Conservation (phyloP, 768 basidiomycete species). For the Collybia mongolica region DNA sequence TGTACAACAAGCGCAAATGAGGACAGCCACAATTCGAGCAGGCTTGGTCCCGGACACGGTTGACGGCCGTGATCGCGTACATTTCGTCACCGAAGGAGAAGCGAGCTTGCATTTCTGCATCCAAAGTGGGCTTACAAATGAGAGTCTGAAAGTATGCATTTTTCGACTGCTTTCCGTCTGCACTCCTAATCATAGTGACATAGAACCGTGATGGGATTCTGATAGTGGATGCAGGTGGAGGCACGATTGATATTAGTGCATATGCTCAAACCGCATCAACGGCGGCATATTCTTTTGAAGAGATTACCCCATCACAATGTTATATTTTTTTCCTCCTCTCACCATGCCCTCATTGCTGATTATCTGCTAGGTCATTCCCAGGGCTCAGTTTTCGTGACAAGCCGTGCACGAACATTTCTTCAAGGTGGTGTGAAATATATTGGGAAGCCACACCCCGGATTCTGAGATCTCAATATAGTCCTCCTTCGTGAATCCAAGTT, state of each 20-base stretch:
- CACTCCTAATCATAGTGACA: background rate
- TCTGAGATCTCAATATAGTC: conserved; percentile 21
- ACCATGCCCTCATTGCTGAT: background rate
- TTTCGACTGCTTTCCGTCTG: conserved; percentile 8
- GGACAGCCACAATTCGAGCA: conserved; percentile 42
- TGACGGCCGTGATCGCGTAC: conserved; percentile 37
- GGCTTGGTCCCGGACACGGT: conserved; percentile 38
- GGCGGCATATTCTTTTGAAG: conserved; percentile 32
- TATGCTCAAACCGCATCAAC: conserved; percentile 33
- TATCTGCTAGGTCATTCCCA: conserved; percentile 32
- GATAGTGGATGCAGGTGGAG: conserved; percentile 54
- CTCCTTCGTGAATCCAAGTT: conserved; percentile 37
- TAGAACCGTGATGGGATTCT: conserved; percentile 33
- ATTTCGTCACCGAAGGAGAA: conserved; percentile 55
- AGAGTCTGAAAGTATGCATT: conserved; percentile 20
- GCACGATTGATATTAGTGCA: conserved; percentile 51
- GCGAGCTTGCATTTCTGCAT: conserved; percentile 54
- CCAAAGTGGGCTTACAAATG: conserved; percentile 32
- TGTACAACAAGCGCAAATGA: conserved; percentile 46
- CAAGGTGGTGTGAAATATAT: conserved; percentile 28
- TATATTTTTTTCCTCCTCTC: conserved; percentile 19
- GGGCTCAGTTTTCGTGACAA: conserved; percentile 43
- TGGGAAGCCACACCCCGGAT: conserved; percentile 1
- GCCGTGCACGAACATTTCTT: conserved; percentile 30
- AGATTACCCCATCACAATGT: conserved; percentile 27